These are phyloP conservation scores for Geoglossum glabrum DNA, from an alignment of 495 filamentous ascomycete species.

Conservation along the genomic window DNA sequence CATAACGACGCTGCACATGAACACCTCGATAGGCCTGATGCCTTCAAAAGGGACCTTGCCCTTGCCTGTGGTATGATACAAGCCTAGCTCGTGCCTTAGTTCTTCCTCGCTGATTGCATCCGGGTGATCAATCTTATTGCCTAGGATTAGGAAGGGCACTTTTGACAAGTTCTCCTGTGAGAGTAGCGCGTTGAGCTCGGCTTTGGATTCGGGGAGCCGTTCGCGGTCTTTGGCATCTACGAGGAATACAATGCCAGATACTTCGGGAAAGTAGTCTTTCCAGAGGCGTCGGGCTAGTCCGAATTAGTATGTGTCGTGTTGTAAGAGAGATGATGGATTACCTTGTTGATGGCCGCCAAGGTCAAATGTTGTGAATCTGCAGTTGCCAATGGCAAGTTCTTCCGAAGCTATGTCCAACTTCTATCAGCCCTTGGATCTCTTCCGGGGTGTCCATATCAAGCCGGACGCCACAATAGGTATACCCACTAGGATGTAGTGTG, in stretches of 20 bases:
- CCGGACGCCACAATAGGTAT: not conserved
- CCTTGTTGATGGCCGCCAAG: slow-evolving; percentile 93
- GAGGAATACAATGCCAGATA: slow-evolving; percentile 91
- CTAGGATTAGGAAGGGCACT: slow-evolving; percentile 86
- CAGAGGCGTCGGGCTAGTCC: slow-evolving; percentile 72
- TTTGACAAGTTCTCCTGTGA: slow-evolving; percentile 84
- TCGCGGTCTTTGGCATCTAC: slow-evolving; percentile 95
- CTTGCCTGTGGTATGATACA: slow-evolving; percentile 96
- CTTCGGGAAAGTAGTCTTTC: slow-evolving; percentile 98
- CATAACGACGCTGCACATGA: slow-evolving; percentile 98
- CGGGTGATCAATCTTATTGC: slow-evolving; percentile 98
- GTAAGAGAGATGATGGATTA: slow-evolving; percentile 16
- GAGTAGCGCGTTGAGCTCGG: slow-evolving; percentile 82
- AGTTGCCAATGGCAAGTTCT: slow-evolving; percentile 90
- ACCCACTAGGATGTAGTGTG: slow-evolving; percentile 71
- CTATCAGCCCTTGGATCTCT: not conserved
- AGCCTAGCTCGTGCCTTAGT: slow-evolving; percentile 66
- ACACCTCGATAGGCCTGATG: slow-evolving; percentile 90
- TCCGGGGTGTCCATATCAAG: not conserved
- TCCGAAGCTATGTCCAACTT: slow-evolving; percentile 47
- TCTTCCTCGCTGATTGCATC: slow-evolving; percentile 90
- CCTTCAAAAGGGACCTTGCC: slow-evolving; percentile 90
- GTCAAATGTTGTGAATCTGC: slow-evolving; percentile 94
- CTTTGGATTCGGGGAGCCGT: slow-evolving; percentile 82
- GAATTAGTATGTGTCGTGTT: not conserved